Conservation (phyloP, 768 basidiomycete genomes). For the Chlorophyllum brunneum region DNA sequence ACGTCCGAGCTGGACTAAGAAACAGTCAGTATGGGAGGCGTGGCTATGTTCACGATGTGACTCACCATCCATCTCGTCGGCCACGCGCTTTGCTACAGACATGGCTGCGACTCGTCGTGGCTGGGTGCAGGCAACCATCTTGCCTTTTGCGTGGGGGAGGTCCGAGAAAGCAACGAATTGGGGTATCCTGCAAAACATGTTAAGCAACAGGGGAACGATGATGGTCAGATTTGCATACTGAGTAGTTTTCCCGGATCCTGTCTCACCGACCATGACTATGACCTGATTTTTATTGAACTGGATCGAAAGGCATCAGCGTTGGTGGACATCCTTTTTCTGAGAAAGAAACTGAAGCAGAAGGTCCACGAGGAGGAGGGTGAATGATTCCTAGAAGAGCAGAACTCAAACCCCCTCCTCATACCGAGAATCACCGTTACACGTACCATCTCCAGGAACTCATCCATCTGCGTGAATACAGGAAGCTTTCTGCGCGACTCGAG, state of each 20-base stretch:
- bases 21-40: slow-evolving; percentile 2
- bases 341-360: slow-evolving; percentile 17
- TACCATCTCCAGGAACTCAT: slow-evolving; percentile 87
- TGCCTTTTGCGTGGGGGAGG: slow-evolving; percentile 84
- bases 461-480: slow-evolving; percentile 91
- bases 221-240: slow-evolving; percentile 55
- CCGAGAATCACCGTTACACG: slow-evolving; percentile 31
- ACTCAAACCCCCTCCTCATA: slow-evolving; percentile 41
- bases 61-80: slow-evolving; percentile 98
- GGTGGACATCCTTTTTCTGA: not conserved
- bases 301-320: slow-evolving; percentile 23
- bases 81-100: slow-evolving; percentile 97
- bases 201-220: slow-evolving; percentile 14
- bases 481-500: slow-evolving; percentile 80
- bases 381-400: slow-evolving; percentile 38
- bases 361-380: slow-evolving; percentile 27
- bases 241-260: slow-evolving; percentile 93
- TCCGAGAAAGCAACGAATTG: slow-evolving; percentile 96
- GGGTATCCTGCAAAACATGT: slow-evolving; percentile 63
- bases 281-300: slow-evolving; percentile 81
- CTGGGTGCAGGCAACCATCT: slow-evolving; percentile 94
- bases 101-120: slow-evolving; percentile 95
- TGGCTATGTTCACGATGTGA: slow-evolving; percentile 4
- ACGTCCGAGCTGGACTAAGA: slow-evolving; percentile 81
- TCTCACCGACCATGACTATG: slow-evolving; percentile 90